Evolutionary conservation across 768 basidiomycete species (phyloP), one percentile per base, ranked within the genome.

Genomic region (Amanita exitialis): DNA sequence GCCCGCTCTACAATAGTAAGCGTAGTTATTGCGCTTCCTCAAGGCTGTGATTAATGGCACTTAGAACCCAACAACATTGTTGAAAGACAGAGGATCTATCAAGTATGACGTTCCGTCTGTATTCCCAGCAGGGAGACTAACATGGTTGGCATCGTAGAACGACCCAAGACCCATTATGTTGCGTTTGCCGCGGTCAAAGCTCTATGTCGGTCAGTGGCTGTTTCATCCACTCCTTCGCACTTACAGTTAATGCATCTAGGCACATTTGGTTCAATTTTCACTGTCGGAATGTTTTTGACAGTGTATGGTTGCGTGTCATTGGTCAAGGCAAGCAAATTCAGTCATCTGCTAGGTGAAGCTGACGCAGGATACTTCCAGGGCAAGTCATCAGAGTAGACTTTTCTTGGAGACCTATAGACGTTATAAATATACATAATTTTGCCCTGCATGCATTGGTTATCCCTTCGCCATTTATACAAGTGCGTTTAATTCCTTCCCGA

Each of bases 1-100:
- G 73, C 64, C 72, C 76, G 41, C 72, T 88, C 58, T 79, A 83
- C 63, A 74, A 83, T 70, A 77, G 86, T 87, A 64, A 55, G 79
- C 68, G 21, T 28, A 9, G 8, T 21, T 20, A 12, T 41, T 8
- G 3, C 16, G 44, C 20, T 37, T 53, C 36, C 34, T 42, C 7
- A 58, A 20, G 20, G 8, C 13, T 46, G 16, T 16, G 43, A 20
- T 18, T 50, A 42, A 37, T 48, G 59, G 16, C 47, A 25, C 53
- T 52, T 51, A 75, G 63, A 62, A 47, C 82, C 80, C 57, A 86
- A 90, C 71, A 63, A 63, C 49, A 74, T 87, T 54, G 64, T 78
- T 37, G 78, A 83, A 68, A 81, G 68, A 62, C 87, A 90, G 67
- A 78, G 68, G 69, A 54, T 62, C 41, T 74, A 79, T 64, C 88